Conservation (phyloP, 1,284 basidiomycete species). For the Boletus mariae region DNA sequence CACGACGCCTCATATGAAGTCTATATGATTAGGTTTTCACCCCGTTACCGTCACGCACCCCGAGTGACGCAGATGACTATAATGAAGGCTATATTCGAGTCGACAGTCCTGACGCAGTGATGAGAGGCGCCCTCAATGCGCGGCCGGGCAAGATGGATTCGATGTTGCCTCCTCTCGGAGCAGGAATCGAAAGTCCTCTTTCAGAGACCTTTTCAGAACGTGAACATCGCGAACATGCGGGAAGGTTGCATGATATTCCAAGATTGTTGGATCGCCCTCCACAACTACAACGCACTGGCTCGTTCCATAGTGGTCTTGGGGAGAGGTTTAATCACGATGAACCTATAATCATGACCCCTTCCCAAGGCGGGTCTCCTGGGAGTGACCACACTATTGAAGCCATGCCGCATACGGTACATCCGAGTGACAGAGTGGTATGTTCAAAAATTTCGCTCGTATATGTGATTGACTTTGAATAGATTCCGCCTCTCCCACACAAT, state of each 20-base stretch:
- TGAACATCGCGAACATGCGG: constrained; percentile 19
- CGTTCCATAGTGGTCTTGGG: constrained; percentile 23
- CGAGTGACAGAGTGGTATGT: constrained; percentile 28
- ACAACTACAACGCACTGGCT: constrained; percentile 17
- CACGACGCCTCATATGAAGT: constrained; percentile 6
- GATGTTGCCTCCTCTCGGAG: constrained; percentile 24
- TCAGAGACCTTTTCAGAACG: constrained; percentile 29
- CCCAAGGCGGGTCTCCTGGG: constrained; percentile 23
- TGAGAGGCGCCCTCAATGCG: constrained; percentile 33
- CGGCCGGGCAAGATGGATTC: constrained; percentile 27
- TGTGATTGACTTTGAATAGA: constrained; percentile 16
- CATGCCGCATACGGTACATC: constrained; percentile 21
- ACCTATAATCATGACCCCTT: constrained; percentile 24
- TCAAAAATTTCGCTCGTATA: not conserved
- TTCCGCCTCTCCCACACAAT: constrained; percentile 29
- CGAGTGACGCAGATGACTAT: constrained; percentile 32
- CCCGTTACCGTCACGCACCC: constrained; percentile 32
- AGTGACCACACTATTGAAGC: constrained; percentile 34
- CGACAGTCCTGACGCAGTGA: constrained; percentile 31
- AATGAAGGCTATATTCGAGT: constrained; percentile 33
- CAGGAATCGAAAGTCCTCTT: constrained; percentile 13
- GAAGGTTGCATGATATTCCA: constrained; percentile 16
- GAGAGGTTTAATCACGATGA: constrained; percentile 18
- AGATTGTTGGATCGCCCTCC: constrained; percentile 28
- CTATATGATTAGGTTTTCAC: constrained; percentile 27